Percentiles rank a stretch among this genome's conserved stretches.
Conservation (phyloP, 202 grass and related monocot genomes). For the Schoenoplectus tabernaemontani region DNA sequence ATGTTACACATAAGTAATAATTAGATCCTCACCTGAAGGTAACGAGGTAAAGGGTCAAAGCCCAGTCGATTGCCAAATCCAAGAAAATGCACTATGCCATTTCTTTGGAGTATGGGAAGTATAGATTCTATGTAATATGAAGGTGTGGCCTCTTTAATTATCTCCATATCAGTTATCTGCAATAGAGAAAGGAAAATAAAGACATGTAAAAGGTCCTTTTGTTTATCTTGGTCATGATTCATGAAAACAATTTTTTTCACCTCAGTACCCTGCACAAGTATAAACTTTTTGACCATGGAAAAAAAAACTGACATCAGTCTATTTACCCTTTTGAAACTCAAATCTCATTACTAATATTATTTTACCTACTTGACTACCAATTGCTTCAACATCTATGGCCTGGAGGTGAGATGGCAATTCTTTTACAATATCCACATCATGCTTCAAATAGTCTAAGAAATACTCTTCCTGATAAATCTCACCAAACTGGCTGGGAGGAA, state of each 20-base stretch:
- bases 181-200: not conserved
- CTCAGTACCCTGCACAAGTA: not conserved
- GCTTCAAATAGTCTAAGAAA: constrained; percentile 79
- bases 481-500: constrained; percentile 72
- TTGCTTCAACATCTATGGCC: constrained; percentile 62
- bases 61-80: constrained; percentile 89
- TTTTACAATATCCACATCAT: constrained; percentile 68
- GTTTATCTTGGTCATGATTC: not conserved
- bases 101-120: constrained; percentile 59
- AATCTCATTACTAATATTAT: not conserved
- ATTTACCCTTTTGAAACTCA: not conserved
- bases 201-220: not conserved
- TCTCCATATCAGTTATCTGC: constrained; percentile 81
- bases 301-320: not conserved
- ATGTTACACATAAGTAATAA: not conserved
- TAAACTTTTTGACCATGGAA: not conserved
- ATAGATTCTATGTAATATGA: constrained; percentile 51
- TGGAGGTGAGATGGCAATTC: constrained; percentile 67
- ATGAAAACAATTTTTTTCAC: constrained; percentile 5
- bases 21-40: constrained; percentile 56
- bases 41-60: constrained; percentile 72
- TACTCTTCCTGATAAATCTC: constrained; percentile 94
- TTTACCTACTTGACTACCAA: constrained; percentile 67
- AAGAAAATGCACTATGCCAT: constrained; percentile 67
- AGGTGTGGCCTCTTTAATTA: constrained; percentile 70